Percentiles rank a stretch among this genome's conserved stretches.
Evolutionary conservation across 139 green algal species (phyloP).

Genomic region (Tetradesmus obliquus): DNA sequence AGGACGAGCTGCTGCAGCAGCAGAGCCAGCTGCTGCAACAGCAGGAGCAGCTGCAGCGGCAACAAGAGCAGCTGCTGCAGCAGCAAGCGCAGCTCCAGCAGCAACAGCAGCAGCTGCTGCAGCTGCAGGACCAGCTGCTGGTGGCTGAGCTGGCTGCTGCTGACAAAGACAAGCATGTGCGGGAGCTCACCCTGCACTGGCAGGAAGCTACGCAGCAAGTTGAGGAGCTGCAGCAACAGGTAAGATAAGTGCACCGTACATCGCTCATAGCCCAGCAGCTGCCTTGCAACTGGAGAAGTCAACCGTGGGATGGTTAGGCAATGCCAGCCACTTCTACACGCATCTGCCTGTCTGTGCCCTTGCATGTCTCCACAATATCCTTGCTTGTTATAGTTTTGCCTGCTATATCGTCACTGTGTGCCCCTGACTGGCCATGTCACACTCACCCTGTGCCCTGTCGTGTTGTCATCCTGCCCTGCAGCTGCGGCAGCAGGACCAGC

Average conservation of each 20-base stretch:
- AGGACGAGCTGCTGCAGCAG: slow-evolving; percentile 11
- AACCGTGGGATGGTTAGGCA: too few species aligned
- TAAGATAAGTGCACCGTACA: not conserved
- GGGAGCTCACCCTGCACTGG: not conserved
- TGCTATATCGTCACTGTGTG: too few species aligned
- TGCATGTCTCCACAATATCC: too few species aligned
- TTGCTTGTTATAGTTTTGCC: too few species aligned
- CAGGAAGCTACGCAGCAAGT: slow-evolving; percentile 17
- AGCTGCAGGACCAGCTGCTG: slow-evolving; percentile 29
- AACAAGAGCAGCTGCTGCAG: slow-evolving; percentile 25
- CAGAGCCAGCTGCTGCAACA: not conserved
- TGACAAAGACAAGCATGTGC: slow-evolving; percentile 18
- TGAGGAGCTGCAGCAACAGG: slow-evolving; percentile 14
- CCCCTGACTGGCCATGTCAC: too few species aligned
- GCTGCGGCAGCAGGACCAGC: not conserved
- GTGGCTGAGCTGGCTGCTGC: slow-evolving; percentile 13
- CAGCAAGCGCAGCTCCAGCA: not conserved
- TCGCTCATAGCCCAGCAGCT: too few species aligned
- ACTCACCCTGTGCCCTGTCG: too few species aligned
- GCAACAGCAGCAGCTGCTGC: slow-evolving; percentile 14
- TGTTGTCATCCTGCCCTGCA: not conserved
- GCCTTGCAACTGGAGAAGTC: too few species aligned
- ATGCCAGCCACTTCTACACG: too few species aligned
- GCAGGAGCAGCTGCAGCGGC: not conserved
- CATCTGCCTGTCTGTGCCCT: too few species aligned